Conservation (phyloP, 352 stramenopile genomes). For the Globisporangium carolinianum region DNA sequence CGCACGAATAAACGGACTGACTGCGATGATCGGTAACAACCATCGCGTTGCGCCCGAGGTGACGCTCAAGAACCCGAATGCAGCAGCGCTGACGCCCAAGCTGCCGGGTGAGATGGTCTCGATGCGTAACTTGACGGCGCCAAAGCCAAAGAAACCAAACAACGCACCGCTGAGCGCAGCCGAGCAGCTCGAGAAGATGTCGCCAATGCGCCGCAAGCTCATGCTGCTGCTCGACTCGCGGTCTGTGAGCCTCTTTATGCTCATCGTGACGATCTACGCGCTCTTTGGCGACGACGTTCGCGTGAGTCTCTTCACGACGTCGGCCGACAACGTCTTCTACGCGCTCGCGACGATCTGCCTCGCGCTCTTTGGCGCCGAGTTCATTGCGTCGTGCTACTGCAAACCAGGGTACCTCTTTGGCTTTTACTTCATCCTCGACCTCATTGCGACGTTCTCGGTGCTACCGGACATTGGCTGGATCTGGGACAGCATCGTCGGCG, state of each 20-base stretch:
- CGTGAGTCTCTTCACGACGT: constrained; percentile 61
- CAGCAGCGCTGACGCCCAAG: constrained; percentile 50
- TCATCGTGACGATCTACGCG: constrained; percentile 88
- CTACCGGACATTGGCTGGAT: constrained; percentile 82
- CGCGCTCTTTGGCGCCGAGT: constrained; percentile 86
- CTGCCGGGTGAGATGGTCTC: constrained; percentile 35
- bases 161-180: constrained; percentile 13
- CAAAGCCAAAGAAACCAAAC: constrained; percentile 4
- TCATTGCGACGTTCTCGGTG: constrained; percentile 81
- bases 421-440: constrained; percentile 90
- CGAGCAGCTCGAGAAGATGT: constrained; percentile 34
- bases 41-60: constrained; percentile 72
- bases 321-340: constrained; percentile 79
- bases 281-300: constrained; percentile 91
- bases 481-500: constrained; percentile 66
- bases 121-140: constrained; percentile 16
- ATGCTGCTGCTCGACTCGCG: constrained; percentile 63
- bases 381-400: constrained; percentile 66
- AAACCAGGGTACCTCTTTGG: constrained; percentile 77
- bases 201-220: constrained; percentile 30
- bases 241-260: constrained; percentile 78
- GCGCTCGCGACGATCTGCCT: constrained; percentile 83
- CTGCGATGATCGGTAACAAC: constrained; percentile 21
- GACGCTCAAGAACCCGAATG: constrained; percentile 54
- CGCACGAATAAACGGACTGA: constrained; percentile 10